Conservation (phyloP, 371 early-diverging fungal genomes). For the Mucor piriformis region DNA sequence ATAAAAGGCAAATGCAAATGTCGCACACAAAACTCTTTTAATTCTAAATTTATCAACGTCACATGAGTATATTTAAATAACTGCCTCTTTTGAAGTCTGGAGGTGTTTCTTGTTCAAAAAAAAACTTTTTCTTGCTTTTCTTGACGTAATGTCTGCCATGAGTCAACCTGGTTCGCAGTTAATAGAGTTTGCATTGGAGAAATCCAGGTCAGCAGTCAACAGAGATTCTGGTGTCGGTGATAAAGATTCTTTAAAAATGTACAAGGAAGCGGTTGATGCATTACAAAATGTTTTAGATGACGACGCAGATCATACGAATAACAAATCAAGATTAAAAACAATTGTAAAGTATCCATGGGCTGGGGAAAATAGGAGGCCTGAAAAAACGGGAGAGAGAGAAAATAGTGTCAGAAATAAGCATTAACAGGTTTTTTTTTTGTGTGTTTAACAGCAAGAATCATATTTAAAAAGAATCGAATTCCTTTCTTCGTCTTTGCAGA, state of each 20-base stretch:
- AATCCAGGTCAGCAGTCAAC: background rate
- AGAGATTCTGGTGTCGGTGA: background rate
- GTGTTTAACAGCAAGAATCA: background rate
- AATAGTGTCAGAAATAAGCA: background rate
- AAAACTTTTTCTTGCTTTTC: background rate
- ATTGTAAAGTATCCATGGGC: background rate
- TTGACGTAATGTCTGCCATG: background rate
- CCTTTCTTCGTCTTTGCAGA: background rate
- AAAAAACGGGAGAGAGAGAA: background rate
- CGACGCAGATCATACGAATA: background rate
- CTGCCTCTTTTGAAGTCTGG: background rate
- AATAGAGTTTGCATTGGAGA: background rate
- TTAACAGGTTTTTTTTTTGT: background rate
- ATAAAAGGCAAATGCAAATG: background rate
- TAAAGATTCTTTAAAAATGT: background rate
- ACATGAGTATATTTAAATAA: background rate
- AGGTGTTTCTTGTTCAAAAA: background rate
- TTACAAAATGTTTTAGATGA: background rate
- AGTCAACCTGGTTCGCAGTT: background rate
- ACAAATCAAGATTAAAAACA: conserved; percentile 1
- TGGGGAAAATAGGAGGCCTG: background rate
- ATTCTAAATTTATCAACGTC: background rate
- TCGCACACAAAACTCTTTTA: background rate
- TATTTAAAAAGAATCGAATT: conserved; percentile 5
- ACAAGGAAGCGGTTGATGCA: background rate